Evolutionary conservation across 257 asterid species (phyloP).

Genomic region (Salvia rosmarinus): DNA sequence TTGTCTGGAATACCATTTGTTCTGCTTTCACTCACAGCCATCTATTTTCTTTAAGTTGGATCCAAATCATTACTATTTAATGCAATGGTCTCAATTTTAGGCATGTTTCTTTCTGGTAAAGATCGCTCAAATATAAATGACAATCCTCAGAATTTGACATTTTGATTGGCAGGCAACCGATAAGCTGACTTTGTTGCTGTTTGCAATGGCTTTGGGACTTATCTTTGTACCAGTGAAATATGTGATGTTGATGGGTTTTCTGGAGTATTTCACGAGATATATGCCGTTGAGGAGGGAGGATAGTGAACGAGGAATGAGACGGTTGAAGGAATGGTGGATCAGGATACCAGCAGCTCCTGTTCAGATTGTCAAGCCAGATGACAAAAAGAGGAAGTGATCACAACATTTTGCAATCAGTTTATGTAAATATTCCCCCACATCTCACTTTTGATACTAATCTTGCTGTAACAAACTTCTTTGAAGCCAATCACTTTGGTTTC

Average conservation of each 20-base stretch:
- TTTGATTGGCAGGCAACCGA: conserved; percentile 63
- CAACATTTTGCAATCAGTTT: neutral
- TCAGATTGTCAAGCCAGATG: conserved; percentile 60
- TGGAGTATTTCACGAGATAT: conserved; percentile 69
- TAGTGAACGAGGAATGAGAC: conserved; percentile 59
- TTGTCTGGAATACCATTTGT: neutral
- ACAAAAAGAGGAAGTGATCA: conserved; percentile 65
- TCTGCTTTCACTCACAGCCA: neutral
- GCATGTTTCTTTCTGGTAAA: too few species aligned
- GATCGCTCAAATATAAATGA: too few species aligned
- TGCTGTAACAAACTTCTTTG: too few species aligned
- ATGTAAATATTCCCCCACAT: neutral
- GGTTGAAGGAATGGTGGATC: conserved; percentile 84
- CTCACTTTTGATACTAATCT: neutral
- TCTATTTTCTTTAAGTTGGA: neutral
- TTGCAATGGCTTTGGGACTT: conserved; percentile 43
- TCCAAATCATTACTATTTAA: too few species aligned
- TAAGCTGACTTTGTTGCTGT: conserved; percentile 45
- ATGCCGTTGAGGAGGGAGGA: conserved; percentile 66
- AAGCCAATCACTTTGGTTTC: neutral
- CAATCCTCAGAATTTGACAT: neutral
- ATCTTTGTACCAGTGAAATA: conserved; percentile 56
- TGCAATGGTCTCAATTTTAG: too few species aligned
- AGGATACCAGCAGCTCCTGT: conserved; percentile 93
- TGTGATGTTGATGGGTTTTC: conserved; percentile 46